Conservation (phyloP, 179 eudicot genomes). For the Beta corolliflora region DNA sequence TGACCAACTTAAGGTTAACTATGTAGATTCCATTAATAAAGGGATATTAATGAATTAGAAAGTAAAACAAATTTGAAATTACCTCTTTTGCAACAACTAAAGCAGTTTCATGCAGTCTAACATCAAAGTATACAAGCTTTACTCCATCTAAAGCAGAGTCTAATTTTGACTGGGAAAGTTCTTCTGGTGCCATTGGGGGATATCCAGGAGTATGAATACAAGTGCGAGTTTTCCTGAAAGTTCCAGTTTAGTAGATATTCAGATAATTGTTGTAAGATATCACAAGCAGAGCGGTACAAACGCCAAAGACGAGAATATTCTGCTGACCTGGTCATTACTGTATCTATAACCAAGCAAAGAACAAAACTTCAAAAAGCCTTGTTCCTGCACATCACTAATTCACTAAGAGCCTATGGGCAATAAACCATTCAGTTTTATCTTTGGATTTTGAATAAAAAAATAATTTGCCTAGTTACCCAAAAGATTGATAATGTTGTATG, state of each 20-base stretch:
- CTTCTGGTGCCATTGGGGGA: constrained; percentile 86
- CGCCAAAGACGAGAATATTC: not conserved
- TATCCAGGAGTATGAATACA: constrained; percentile 89
- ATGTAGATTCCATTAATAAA: not conserved
- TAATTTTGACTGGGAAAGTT: constrained; percentile 54
- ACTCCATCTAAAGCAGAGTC: constrained; percentile 55
- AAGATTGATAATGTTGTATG: not conserved
- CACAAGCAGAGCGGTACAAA: not conserved
- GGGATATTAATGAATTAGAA: constrained; percentile 6
- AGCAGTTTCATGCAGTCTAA: constrained; percentile 78
- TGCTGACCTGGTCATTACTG: not conserved
- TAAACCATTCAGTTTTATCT: not conserved
- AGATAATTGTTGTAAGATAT: not conserved
- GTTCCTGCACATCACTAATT: not conserved
- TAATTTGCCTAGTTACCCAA: not conserved
- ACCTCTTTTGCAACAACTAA: constrained; percentile 81
- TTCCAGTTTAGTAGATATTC: constrained; percentile 12
- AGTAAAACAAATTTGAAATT: constrained; percentile 26
- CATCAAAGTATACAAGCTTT: constrained; percentile 70
- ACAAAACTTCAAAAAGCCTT: not conserved
- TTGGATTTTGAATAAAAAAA: not conserved
- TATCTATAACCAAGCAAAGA: not conserved
- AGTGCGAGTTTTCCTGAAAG: constrained; percentile 86
- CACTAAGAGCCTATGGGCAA: not conserved
- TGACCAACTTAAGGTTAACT: not conserved